Evolutionary conservation across 2,329 filamentous ascomycete genomes (phyloP).

Genomic region (Colletotrichum tamarilloi): DNA sequence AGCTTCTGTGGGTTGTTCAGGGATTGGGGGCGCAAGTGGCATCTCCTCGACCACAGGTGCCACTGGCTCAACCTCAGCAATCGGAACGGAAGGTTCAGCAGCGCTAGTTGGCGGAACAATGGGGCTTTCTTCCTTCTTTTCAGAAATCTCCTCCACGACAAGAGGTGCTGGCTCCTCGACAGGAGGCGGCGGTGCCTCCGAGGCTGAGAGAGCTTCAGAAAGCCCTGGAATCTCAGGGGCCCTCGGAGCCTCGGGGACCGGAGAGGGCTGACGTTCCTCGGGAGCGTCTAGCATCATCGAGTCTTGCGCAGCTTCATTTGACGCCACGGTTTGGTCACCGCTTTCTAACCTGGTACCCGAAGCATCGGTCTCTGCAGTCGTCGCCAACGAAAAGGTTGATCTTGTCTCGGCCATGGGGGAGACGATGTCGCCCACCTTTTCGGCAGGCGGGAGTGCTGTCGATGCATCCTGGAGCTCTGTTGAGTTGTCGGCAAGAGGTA

Average conservation of each 20-base stretch:
- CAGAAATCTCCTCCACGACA: slow-evolving; percentile 1
- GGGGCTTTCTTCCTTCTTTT: slow-evolving; percentile 4
- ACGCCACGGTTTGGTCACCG: slow-evolving; percentile 22
- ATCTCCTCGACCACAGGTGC: slow-evolving; percentile 1
- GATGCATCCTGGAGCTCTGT: slow-evolving; percentile 18
- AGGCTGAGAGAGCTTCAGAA: not conserved
- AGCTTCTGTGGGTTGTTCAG: not conserved
- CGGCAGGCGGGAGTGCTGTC: slow-evolving; percentile 26
- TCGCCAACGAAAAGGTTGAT: slow-evolving; percentile 30
- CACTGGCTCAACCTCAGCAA: slow-evolving; percentile 6
- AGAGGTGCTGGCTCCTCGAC: slow-evolving; percentile 4
- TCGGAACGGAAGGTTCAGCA: not conserved
- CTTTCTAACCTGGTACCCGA: slow-evolving; percentile 25
- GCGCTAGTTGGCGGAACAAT: not conserved
- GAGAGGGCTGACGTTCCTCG: not conserved
- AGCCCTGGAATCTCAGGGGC: not conserved
- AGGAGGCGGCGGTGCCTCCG: slow-evolving; percentile 5
- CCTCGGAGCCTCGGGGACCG: not conserved
- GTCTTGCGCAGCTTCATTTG: slow-evolving; percentile 17
- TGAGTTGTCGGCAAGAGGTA: slow-evolving; percentile 3
- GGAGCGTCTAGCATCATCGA: slow-evolving; percentile 24
- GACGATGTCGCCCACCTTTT: slow-evolving; percentile 32
- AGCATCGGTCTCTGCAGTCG: slow-evolving; percentile 29
- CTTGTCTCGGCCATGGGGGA: slow-evolving; percentile 31
- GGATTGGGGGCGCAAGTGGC: not conserved